Percentiles rank a stretch among this genome's conserved stretches.
Conservation (phyloP, 2,329 filamentous ascomycete species). For the Pseudogymnoascus sp. region DNA sequence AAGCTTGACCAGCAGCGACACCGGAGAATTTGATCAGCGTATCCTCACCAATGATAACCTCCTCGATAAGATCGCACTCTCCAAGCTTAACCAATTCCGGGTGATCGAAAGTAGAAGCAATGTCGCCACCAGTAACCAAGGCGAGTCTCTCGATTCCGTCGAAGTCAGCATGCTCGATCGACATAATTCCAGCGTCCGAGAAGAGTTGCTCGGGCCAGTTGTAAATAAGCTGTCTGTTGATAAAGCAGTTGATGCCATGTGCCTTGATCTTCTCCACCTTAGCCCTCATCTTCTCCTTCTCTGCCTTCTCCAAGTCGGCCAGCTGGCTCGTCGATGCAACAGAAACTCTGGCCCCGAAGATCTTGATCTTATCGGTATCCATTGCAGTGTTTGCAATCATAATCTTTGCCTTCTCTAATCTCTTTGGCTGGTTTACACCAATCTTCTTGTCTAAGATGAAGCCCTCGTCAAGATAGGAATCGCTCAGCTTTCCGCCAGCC, state of each 20-base stretch:
- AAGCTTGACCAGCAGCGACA: slow-evolving; percentile 85
- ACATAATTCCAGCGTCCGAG: slow-evolving; percentile 93
- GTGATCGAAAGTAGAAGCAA: slow-evolving; percentile 95
- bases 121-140: slow-evolving; percentile 93
- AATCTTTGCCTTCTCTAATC: slow-evolving; percentile 96
- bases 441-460: slow-evolving; percentile 99
- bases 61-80: slow-evolving; percentile 90
- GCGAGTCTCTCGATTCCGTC: slow-evolving; percentile 94
- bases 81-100: slow-evolving; percentile 95
- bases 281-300: slow-evolving; percentile 98
- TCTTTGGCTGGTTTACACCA: slow-evolving; percentile 95
- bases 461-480: slow-evolving; percentile 95
- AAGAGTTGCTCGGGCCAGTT: slow-evolving; percentile 99
- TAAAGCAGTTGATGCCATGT: slow-evolving; percentile 99
- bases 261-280: slow-evolving; percentile 99
- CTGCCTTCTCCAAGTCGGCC: slow-evolving; percentile 95
- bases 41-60: slow-evolving; percentile 97
- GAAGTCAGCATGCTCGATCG: slow-evolving; percentile 98
- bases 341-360: slow-evolving; percentile 95
- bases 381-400: slow-evolving; percentile 96
- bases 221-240: slow-evolving; percentile 98
- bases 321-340: slow-evolving; percentile 93
- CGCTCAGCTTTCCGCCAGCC: slow-evolving; percentile 90
- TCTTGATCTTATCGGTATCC: slow-evolving; percentile 99
- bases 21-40: slow-evolving; percentile 96